phyloP scores from a whole-genome alignment of 2,329 filamentous ascomycete genomes.

The Pestalotiopsis sp. region DNA sequence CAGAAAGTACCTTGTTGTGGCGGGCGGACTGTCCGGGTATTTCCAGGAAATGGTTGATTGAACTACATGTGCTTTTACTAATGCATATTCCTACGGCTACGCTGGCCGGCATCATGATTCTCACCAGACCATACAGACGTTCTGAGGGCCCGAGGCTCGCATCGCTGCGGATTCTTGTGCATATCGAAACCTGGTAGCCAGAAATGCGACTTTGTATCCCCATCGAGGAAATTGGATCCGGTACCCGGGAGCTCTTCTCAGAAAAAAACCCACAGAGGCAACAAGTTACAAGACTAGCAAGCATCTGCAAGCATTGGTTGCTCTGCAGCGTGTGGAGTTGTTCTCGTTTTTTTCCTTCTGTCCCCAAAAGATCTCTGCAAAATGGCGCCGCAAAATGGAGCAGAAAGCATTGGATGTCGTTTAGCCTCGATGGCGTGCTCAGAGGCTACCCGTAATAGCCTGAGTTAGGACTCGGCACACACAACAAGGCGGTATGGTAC shows the following conservation, averaged over 20 bases:
- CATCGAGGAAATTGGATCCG: slow-evolving; percentile 10
- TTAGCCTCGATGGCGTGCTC: slow-evolving; percentile 37
- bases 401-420: slow-evolving; percentile 21
- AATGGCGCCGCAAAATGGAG: slow-evolving; percentile 9
- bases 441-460: slow-evolving; percentile 18
- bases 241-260: neutral
- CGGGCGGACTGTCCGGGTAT: slow-evolving; percentile 2
- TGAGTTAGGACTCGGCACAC: slow-evolving; percentile 7
- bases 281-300: neutral
- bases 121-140: neutral
- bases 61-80: slow-evolving; percentile 7
- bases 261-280: neutral
- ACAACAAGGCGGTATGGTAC: slow-evolving; percentile 3
- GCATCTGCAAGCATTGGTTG: neutral
- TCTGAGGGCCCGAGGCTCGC: neutral
- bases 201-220: neutral
- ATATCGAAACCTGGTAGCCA: neutral
- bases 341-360: neutral
- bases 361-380: neutral
- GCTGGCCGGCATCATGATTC: neutral
- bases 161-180: neutral
- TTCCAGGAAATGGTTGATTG: neutral
- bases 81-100: neutral
- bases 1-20: neutral
- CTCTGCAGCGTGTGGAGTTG: slow-evolving; percentile 11